Evolutionary conservation across 768 basidiomycete genomes (phyloP), one percentile per base, ranked within the genome.

Genomic region (Trametes punicea): DNA sequence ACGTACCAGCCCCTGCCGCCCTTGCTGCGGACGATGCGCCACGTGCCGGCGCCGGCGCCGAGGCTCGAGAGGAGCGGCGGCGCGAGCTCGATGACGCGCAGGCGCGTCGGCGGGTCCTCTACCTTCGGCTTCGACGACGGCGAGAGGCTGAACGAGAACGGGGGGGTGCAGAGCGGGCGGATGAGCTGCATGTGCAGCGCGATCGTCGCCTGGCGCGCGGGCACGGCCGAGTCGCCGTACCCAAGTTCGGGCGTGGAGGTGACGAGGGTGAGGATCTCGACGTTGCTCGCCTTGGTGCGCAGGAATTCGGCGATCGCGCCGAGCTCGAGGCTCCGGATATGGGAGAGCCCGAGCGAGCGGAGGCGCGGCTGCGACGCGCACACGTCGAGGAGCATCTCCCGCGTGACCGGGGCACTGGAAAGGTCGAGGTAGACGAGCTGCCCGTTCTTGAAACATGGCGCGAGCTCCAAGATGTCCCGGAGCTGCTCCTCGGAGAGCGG

Each of bases 1-100:
- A 95, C 92, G 65, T 93, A 97, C 94, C 95, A 98, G 3, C 93
- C 94, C 21, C 96, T 74, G 1, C 93, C 88, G 7, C 96, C 96
- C 69, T 97, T 97, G 65, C 91, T 93, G 56, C 83, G 78, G n/a
- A 98, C 77, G 57, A 90, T 87, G 49, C 87, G 81, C 96, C 96
- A 99, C 27, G 88, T 74, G 4, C 86, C 89, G 0, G 85, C 90
- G 4, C 92, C 93, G 1, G 79, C 80, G 6, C 91, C 91, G 2
- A 96, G 76, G 4, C 80, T 81, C 44, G 81, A 76, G 5, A 98
- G 78, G 62, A 91, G 77, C 20, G 80, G 75, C 15, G 83, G 80
- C 27, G 88, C 84, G 13, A 98, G 74, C 71, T 99, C 96, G 51
- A 99, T 80, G 26, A 97, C 90, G 18, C 96, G 83, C 25, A 98